Evolutionary conservation across 331 rosid genomes (phyloP), one percentile per base, ranked within the genome.

Genomic region (Malus hybrid): DNA sequence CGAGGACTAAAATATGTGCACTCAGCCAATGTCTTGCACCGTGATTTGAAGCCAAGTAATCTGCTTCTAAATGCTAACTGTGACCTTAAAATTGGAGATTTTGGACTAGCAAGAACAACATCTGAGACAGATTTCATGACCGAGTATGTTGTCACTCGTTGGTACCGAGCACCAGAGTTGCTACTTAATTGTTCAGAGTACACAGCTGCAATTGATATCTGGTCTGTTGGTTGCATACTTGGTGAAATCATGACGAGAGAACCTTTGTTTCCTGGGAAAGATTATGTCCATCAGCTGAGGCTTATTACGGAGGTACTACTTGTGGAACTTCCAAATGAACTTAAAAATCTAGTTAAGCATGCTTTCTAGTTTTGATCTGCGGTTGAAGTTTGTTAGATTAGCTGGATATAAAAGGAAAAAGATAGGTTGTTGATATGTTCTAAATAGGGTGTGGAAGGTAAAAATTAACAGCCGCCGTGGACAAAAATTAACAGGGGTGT

Each of bases 141-240:
- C 1, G 99, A 92, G 75, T 94, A 94, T 80, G 99, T 94, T 72
- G 99, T 94, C 66, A 92, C 99, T 54, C 90, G 99, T 74, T 94
- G 97, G 99, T 94, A 94, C 86, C 91, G 99, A 72, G 97, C 99
- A 39, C 99, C 99, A 0, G 99, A 94, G 63, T 79, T 94, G 88
- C 97, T 94, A 36, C 99, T 94, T 70, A 94, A 88, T 70, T 94
- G 97, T 81, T 90, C 97, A 66, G 97, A 90, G 82, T 94, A 94
- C 88, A 94, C 97, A 27, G 90, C 99, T 76, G 99, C 99, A 1
- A 94, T 94, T 82, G 99, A 94, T 79, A 91, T 94, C 39, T 94
- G 99, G 99, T 94, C 99, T 29, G 97, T 92, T 34, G 99, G 97
- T 76, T 94, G 99, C 88, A 94, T 94, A 80, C 87, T 94, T 39